Evolutionary conservation across 352 stramenopile genomes (phyloP).

Genomic region (Globisporangium radiosum): DNA sequence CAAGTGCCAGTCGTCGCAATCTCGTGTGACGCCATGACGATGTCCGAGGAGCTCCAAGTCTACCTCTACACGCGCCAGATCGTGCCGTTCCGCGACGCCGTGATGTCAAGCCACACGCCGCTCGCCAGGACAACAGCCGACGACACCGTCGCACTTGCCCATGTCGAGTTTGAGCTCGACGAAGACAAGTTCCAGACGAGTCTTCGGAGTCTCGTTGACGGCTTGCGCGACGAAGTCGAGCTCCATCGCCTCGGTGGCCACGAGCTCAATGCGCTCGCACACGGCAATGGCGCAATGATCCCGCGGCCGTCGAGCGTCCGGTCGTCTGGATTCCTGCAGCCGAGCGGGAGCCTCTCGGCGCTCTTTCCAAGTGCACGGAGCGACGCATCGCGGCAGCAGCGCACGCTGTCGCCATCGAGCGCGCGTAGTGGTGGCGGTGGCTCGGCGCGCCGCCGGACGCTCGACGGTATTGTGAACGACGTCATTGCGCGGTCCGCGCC

Average conservation of each 20-base stretch:
- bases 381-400: constrained; percentile 7
- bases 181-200: constrained; percentile 61
- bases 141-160: constrained; percentile 15
- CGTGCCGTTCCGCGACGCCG: constrained; percentile 58
- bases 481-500: constrained; percentile 25
- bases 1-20: constrained; percentile 67
- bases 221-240: constrained; percentile 71
- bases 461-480: constrained; percentile 59
- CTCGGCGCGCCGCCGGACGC: constrained; percentile 9
- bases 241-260: constrained; percentile 40
- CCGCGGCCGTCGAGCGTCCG: constrained; percentile 8
- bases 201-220: constrained; percentile 62
- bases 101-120: constrained; percentile 37
- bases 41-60: constrained; percentile 69
- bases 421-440: not conserved
- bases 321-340: constrained; percentile 1
- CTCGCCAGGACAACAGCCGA: constrained; percentile 12
- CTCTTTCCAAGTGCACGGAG: constrained; percentile 9
- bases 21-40: constrained; percentile 46
- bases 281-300: constrained; percentile 12
- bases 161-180: constrained; percentile 48
- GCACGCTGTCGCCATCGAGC: constrained; percentile 2
- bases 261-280: constrained; percentile 12
- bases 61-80: constrained; percentile 79
- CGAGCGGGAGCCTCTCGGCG: constrained; percentile 8